Base-by-base conservation (phyloP, 1,139 yeast genomes). In the Petasospora rhodanensis region DNA sequence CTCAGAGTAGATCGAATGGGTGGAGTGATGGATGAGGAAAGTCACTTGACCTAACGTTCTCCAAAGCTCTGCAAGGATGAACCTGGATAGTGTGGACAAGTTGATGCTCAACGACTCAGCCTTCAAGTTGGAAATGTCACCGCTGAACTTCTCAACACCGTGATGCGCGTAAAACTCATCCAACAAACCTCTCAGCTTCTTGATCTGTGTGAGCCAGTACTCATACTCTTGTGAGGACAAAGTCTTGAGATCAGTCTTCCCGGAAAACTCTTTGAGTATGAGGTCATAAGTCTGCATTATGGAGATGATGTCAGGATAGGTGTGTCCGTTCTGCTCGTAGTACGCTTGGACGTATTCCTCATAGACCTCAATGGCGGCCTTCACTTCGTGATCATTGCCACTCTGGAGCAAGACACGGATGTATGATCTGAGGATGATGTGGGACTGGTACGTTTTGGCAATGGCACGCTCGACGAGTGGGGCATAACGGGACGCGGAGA, bases 381-480 rank as follows among this genome's bases (percentile, higher is more conserved):
- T 46, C 0, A 64, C 61, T 40, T 69, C 73, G 3, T 41, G 41
- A 8, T 9, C 7, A 14, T 32, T 31, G 6, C 19, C 46, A 30
- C 2, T 24, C 8, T 21, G 38, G 34, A 35, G 48, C 47, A 39
- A 49, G 38, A 43, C 53, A 57, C 33, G 52, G 44, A 45, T 61
- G 54, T 38, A 59, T 46, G 49, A 54, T 51, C 44, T 56, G 51
- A 52, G 52, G 45, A 36, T 52, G 45, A 26, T 35, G 14, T 65
- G 59, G 19, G 75, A 72, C 42, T 73, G 76, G 43, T 71, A 73
- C 1, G 78, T 69, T 32, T 61, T 58, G 11, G 57, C 46, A n/a
- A 69, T 54, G 2, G 68, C 68, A 14, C 51, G 47, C 22, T 58
- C 59, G 7, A 68, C 40, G 3, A 57, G 32, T 2, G 42, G 46